Evolutionary conservation across 2,329 filamentous ascomycete genomes (phyloP).

Genomic region (Tolypocladium cylindrosporum): DNA sequence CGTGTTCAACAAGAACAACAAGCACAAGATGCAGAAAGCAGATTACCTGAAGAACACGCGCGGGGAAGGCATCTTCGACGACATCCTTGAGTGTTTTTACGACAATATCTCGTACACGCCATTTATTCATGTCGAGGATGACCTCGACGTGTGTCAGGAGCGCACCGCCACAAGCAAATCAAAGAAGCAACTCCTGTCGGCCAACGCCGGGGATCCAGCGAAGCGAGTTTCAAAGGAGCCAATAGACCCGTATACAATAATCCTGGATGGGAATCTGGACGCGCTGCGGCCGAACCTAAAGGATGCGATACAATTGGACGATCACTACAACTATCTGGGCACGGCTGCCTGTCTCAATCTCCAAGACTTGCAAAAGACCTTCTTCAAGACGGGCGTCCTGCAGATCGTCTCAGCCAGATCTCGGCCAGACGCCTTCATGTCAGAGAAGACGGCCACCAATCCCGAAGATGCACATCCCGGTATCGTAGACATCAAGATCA

Average conservation of each 20-base stretch:
- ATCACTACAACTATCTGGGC: constrained; percentile 82
- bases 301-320: constrained; percentile 86
- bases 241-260: constrained; percentile 89
- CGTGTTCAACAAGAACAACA: constrained; percentile 99
- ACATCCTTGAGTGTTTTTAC: constrained; percentile 92
- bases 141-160: constrained; percentile 69
- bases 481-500: constrained; percentile 94
- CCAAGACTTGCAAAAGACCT: constrained; percentile 73
- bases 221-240: constrained; percentile 67
- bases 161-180: constrained; percentile 61
- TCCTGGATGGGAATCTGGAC: constrained; percentile 82
- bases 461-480: constrained; percentile 81
- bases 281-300: constrained; percentile 73
- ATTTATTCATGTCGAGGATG: constrained; percentile 95
- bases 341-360: constrained; percentile 68
- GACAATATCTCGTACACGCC: constrained; percentile 98
- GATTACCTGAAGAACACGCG: constrained; percentile 95
- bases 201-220: constrained; percentile 39
- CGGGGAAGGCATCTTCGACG: constrained; percentile 85
- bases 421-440: constrained; percentile 89
- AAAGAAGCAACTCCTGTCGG: constrained; percentile 59
- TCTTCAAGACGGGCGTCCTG: constrained; percentile 82
- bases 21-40: constrained; percentile 93
- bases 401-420: constrained; percentile 94
- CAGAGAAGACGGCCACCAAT: constrained; percentile 73